Evolutionary conservation across 306 rosid species (phyloP), one percentile per base, ranked within the genome.

Genomic region (Spatholobus suberectus): DNA sequence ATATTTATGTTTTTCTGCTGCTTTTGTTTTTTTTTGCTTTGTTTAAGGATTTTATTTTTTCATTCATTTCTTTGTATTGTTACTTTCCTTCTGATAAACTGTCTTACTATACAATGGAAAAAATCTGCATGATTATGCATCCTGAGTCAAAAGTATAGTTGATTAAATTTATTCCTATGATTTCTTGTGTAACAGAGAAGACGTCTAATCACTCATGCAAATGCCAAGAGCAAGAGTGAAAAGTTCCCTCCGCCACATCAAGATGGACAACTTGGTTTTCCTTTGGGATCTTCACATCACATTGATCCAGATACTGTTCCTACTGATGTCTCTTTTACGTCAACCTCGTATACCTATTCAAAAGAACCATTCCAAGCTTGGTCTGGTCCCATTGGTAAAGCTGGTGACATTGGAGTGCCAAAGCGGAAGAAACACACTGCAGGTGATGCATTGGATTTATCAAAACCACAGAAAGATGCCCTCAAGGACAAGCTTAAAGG

Each of bases 211-310:
- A 87, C 90, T 14, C 98, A 90, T 74, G 92, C 95, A 83, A 93
- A 95, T 71, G 98, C 97, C 24, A 95, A 93, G 90, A 94, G 98
- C 94, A 94, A 94, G 89, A 94, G 98, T 43, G 98, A 94, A 83
- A 94, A 94, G 87, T 95, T 95, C 71, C 98, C 98, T 65, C 98
- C 98, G 6, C 97, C 98, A 0, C 97, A 94, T 87, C 97, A 94
- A 83, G 98, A 94, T 80, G 98, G 97, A 71, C 91, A 91, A 46
- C 84, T 94, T 47, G 96, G 98, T 61, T 89, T 86, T 79, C 93
- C 93, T 26, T 82, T 93, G 87, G 97, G 96, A 57, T 82, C 92
- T 77, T 95, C 97, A 6, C 97, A 89, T 78, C 98, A 90, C 65
- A 85, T 95, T 41, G 97, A 95, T 89, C 93, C 97, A 21, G 87